Evolutionary conservation across 164 flowering plant species (phyloP).

Genomic region (Nelumbo lutea): DNA sequence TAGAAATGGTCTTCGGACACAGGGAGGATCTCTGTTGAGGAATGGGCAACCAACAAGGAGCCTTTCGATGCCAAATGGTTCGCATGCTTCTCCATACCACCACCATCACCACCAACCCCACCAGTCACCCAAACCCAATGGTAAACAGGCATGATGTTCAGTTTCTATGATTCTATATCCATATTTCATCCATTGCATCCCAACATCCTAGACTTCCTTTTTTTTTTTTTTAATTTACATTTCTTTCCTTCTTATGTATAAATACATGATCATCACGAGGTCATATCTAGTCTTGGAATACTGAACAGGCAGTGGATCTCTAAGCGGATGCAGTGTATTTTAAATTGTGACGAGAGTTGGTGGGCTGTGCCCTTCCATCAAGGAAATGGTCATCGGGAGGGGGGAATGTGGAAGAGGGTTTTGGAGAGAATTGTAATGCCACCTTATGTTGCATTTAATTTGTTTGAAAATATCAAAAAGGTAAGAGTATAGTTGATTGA

Average conservation of each 20-base stretch:
- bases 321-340: conserved; percentile 15
- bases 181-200: neutral
- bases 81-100: conserved; percentile 55
- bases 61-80: conserved; percentile 51
- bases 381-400: neutral
- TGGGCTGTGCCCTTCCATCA: neutral
- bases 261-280: conserved; percentile 19
- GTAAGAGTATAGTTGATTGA: neutral
- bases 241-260: neutral
- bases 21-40: conserved; percentile 29
- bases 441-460: conserved; percentile 3
- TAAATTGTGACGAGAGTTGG: neutral
- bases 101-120: conserved; percentile 27
- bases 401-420: neutral
- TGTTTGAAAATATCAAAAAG: neutral
- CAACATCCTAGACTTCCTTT: neutral
- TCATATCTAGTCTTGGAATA: conserved; percentile 15
- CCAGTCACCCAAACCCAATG: conserved; percentile 49
- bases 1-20: conserved; percentile 34
- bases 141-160: conserved; percentile 27
- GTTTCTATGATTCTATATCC: conserved; percentile 6
- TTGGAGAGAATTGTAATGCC: conserved; percentile 5
- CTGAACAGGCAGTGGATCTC: conserved; percentile 19
- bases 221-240: conserved; percentile 10
- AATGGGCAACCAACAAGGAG: conserved; percentile 49